Evolutionary conservation across 2,329 filamentous ascomycete genomes (phyloP).

Genomic region (Alternaria sp.): DNA sequence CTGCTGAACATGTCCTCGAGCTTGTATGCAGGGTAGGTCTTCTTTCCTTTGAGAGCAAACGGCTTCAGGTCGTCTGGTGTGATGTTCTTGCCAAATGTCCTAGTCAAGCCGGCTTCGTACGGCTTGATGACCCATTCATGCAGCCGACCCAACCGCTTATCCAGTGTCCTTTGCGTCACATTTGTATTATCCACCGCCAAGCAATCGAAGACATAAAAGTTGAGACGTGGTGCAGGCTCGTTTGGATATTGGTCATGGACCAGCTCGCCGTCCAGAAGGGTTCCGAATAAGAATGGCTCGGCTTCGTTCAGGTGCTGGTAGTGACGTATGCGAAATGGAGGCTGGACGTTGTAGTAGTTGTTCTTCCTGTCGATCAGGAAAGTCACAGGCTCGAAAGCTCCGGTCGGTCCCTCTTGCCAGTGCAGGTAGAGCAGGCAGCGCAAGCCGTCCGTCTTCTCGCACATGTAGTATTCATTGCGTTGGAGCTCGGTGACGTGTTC

Average conservation of each 20-base stretch:
- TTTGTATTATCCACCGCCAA: conserved; percentile 79
- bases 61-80: conserved; percentile 57
- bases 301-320: conserved; percentile 63
- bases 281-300: conserved; percentile 74
- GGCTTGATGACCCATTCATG: conserved; percentile 76
- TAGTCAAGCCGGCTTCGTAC: conserved; percentile 65
- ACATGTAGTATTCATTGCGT: conserved; percentile 90
- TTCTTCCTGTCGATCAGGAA: conserved; percentile 98
- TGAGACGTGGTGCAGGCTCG: conserved; percentile 69
- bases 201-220: conserved; percentile 93
- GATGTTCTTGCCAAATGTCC: conserved; percentile 59
- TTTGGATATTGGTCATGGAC: conserved; percentile 78
- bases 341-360: conserved; percentile 87
- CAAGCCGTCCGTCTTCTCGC: conserved; percentile 97
- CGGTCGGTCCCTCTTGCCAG: conserved; percentile 57
- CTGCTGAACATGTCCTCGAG: conserved; percentile 80
- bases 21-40: conserved; percentile 86
- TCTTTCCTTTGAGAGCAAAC: conserved; percentile 86
- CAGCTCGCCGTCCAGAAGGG: conserved; percentile 90
- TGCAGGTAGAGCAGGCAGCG: conserved; percentile 94
- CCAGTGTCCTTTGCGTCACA: conserved; percentile 78
- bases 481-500: conserved; percentile 84
- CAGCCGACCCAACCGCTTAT: conserved; percentile 89
- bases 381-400: conserved; percentile 59
- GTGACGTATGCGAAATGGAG: conserved; percentile 79